These are phyloP conservation scores for Xylaria venustula DNA, from an alignment of 495 filamentous ascomycete species.

Conservation along the genomic window DNA sequence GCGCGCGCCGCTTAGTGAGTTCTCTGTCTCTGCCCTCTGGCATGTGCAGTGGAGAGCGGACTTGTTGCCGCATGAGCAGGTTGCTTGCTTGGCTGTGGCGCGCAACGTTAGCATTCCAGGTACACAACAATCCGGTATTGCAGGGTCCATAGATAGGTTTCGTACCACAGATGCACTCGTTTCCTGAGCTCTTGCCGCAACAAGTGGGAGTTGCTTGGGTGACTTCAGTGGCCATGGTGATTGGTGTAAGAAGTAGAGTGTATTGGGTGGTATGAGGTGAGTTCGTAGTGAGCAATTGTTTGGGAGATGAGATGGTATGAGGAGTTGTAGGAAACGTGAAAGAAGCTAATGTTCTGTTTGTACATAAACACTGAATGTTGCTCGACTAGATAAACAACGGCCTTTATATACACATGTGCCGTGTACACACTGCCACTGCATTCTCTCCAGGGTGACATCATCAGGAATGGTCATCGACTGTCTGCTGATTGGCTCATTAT, in stretches of 20 bases:
- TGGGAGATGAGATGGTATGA: not conserved
- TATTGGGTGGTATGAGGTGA: not conserved
- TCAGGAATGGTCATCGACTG: conserved; percentile 7
- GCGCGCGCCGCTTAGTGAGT: conserved; percentile 65
- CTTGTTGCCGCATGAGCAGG: conserved; percentile 87
- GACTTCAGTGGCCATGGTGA: conserved; percentile 31
- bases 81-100: conserved; percentile 51
- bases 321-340: not conserved
- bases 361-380: not conserved
- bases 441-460: conserved; percentile 14
- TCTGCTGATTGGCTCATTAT: conserved; percentile 11
- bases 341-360: not conserved
- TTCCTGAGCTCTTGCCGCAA: conserved; percentile 47
- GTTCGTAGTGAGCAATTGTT: too few species aligned
- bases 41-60: conserved; percentile 84
- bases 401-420: not conserved
- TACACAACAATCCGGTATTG: too few species aligned
- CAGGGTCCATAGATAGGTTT: too few species aligned
- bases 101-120: not conserved
- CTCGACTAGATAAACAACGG: not conserved
- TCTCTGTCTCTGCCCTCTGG: conserved; percentile 74
- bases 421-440: not conserved
- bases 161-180: conserved; percentile 52
- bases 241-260: not conserved
- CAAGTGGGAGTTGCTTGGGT: conserved; percentile 40